Base-by-base conservation (phyloP, 1,139 yeast species). In the Pichia sp. region DNA sequence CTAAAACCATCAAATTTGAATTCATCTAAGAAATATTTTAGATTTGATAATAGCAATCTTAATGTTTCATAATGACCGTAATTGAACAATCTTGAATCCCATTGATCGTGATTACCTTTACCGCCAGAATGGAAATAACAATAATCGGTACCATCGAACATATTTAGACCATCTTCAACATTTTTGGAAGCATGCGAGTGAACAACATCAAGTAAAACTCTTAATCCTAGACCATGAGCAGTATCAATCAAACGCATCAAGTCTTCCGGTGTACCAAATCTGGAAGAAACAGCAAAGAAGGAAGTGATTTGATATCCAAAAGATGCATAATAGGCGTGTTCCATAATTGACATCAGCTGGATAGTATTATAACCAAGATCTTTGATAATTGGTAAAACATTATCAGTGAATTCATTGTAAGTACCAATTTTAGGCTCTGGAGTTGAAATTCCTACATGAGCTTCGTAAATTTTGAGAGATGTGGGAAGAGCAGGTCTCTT, bases 291-390 rank as follows among this genome's bases (percentile, higher is more conserved):
- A 1, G 97, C 97, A 60, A 85, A 91, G 58, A 89, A 91, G 46
- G 83, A 84, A 31, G 97, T 89, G 25, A 91, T 80, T 61, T 91
- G 98, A 61, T 91, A 91, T 6, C 98, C 98, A 61, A 91, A 91
- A 1, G 95, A 85, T 1, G 97, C 98, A 59, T 91, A 91, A 62
- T 91, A 91, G 1, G 98, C 97, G 60, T 91, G 98, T 62, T 91
- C 98, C 98, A 91, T 91, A 39, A 91, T 74, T 0, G 98, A 96
- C 98, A 91, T 91, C 56, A 91, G 71, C 63, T 91, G 98, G 53
- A 91, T 83, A 7, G 95, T 80, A 59, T 91, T 86, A 62, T 91
- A 91, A 20, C 96, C 97, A 48, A 89, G 69, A 49, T 79, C 74
- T 53, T 77, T 77, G 52, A 91, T 84, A 35, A 83, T 71, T n/a